Conservation (phyloP, 2,329 filamentous ascomycete species). For the Microcyclospora pomicola region DNA sequence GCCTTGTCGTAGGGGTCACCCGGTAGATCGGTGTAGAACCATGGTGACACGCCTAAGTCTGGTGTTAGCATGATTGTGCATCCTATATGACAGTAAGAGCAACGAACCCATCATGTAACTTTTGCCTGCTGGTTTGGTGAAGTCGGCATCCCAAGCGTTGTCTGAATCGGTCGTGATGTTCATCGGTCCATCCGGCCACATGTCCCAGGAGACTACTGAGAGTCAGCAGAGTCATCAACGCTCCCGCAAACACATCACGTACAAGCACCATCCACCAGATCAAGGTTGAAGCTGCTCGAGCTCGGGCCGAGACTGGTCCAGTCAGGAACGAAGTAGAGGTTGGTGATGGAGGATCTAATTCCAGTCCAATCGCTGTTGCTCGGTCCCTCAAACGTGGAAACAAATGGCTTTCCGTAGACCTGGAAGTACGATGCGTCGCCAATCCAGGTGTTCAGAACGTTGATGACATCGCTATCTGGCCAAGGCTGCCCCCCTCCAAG, state of each 20-base stretch:
- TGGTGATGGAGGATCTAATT: constrained; percentile 1
- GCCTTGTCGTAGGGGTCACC: constrained; percentile 38
- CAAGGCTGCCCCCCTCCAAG: constrained; percentile 28
- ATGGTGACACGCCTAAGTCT: constrained; percentile 24
- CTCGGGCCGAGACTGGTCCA: constrained; percentile 30
- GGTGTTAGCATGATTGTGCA: not conserved
- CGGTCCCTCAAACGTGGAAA: constrained; percentile 40
- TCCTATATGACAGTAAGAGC: not conserved
- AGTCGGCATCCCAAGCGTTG: constrained; percentile 1
- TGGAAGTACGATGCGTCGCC: constrained; percentile 32
- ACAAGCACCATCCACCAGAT: constrained; percentile 28
- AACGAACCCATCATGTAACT: constrained; percentile 32
- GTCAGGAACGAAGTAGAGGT: constrained; percentile 33
- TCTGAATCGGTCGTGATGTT: constrained; percentile 32
- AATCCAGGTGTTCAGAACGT: constrained; percentile 35
- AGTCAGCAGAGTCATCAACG: not conserved
- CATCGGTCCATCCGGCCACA: constrained; percentile 36
- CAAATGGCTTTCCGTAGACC: constrained; percentile 37
- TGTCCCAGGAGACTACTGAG: constrained; percentile 30
- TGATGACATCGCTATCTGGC: constrained; percentile 23
- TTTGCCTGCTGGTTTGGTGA: constrained; percentile 25
- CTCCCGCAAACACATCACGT: not conserved
- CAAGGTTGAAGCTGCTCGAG: constrained; percentile 3
- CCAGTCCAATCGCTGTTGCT: constrained; percentile 14
- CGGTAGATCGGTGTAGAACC: constrained; percentile 44